Base-by-base conservation (phyloP, 1,284 basidiomycete species). In the Polyporus tsugae region DNA sequence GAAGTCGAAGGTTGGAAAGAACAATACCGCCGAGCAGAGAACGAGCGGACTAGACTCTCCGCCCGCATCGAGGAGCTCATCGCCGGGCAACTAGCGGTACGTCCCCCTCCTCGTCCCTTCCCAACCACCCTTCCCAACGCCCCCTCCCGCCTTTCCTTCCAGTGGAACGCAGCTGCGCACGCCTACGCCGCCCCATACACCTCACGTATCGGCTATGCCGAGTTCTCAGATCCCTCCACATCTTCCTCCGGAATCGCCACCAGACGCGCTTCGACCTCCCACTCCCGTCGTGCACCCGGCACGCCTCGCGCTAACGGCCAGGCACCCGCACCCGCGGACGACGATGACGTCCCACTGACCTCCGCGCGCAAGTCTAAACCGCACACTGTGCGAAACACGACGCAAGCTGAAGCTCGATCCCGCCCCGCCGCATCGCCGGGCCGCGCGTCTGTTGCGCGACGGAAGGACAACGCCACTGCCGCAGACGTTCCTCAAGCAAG, bases 1-100 rank as follows among this genome's bases (percentile, higher is more conserved):
- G 85, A 86, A 72, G 78, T 82, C 1, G 74, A 79, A 17, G 88
- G 89, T 72, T 92, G 90, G 90, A 91, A 91, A 75, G 90, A 91
- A 35, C 90, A 91, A 70, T 92, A 89, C 73, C 78, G 88, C 57
- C 85, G 88, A 22, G 88, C 90, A 36, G 91, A 92, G 70, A 82
- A 88, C 66, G 89, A 91, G 68, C 83, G 90, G 66, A 83, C 82
- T 41, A 81, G 84, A 6, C 80, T 91, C 29, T 82, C 85, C 9
- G 83, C 83, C 4, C 82, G 86, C 39, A 77, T 90, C 13, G 88
- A 90, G 59, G 88, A 90, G 66, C 80, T 90, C 11, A 77, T 87
- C 5, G 76, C 84, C 10, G 85, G 87, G 63, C 83, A 84, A 65
- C 75, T 86, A 39, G 71, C 75, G 44, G 76, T 79, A 66, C 39